These are phyloP conservation scores for Nitzschia sp. DNA, from an alignment of 108 stramenopile species.

Conservation along the genomic window DNA sequence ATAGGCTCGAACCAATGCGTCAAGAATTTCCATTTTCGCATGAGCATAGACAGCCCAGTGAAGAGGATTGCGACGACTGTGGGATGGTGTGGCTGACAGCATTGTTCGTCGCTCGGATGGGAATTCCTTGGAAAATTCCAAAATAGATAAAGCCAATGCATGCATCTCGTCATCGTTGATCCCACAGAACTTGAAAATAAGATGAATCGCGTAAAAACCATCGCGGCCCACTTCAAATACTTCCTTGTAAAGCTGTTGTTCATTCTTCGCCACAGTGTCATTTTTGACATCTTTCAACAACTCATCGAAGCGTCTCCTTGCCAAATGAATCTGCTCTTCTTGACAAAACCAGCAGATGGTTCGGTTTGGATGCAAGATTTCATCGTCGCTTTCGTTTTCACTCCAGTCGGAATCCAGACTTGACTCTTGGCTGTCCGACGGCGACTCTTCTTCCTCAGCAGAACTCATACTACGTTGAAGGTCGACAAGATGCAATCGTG, in stretches of 20 bases:
- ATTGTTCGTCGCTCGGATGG: not conserved
- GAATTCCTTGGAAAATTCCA: constrained; percentile 4
- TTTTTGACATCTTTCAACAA: constrained; percentile 7
- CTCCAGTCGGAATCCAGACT: not conserved
- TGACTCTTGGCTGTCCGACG: not conserved
- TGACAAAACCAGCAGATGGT: constrained; percentile 31
- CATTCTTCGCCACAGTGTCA: not conserved
- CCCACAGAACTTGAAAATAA: constrained; percentile 30
- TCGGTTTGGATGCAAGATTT: not conserved
- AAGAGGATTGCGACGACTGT: constrained; percentile 25
- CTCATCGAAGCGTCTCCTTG: constrained; percentile 20
- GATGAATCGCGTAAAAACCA: constrained; percentile 24
- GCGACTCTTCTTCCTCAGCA: not conserved
- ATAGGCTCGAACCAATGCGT: constrained; percentile 9
- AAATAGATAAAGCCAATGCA: constrained; percentile 6
- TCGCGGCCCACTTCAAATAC: constrained; percentile 30
- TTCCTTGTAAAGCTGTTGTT: constrained; percentile 10
- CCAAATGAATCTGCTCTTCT: constrained; percentile 34
- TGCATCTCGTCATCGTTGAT: constrained; percentile 19
- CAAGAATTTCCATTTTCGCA: constrained; percentile 9
- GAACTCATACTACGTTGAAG: not conserved
- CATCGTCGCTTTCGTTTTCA: too few species aligned
- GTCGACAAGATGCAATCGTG: too few species aligned
- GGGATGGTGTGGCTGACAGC: constrained; percentile 16
- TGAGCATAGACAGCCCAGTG: constrained; percentile 38